Evolutionary conservation across 2,329 filamentous ascomycete species (phyloP), one percentile per base, ranked within the genome.

Genomic region (Acrocalymma vagum): DNA sequence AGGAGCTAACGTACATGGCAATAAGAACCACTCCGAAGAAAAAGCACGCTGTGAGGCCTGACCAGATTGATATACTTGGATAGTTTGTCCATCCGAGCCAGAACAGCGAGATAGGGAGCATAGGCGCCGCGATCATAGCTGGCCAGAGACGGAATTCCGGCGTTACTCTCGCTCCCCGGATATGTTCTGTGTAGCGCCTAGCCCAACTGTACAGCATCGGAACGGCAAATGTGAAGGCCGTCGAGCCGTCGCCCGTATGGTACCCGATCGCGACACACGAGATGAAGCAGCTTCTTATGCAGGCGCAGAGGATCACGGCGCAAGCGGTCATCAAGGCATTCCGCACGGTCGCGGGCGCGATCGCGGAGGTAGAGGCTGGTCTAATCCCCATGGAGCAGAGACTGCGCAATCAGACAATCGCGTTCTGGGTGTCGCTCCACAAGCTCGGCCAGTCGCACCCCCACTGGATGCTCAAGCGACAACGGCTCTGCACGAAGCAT

Each of bases 81-180:
- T 51, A 29, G 14, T 21, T 17, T 15, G n/a, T 45, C 48, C 48
- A 51, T n/a, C 48, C 48, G 7, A 51, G 42, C 44, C 45, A 48
- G 66, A 95, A 94, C 11, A 96, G 70, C 1, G 88, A 88, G 28
- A 86, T 75, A 3, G 89, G 87, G 17, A 91, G 87, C 7, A 94
- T 69, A 11, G 89, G 65, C 0, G 84, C 83, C 5, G 90, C 90
- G 50, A 64, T 24, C 35, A 71, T 70, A 10, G 72, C 76, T 41
- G 88, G 83, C 3, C 88, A 87, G 13, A 96, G 78, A 34, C 89
- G 83, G 72, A 87, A 93, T 71, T 96, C 91, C 1, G 91, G 90
- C 74, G 14, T 30, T 2, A 38, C n/a, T n/a, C n/a, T n/a, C n/a
- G n/a, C n/a, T n/a, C n/a, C n/a, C n/a, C n/a, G n/a, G n/a, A n/a